These are phyloP conservation scores for Huntiella decipiens DNA, from an alignment of 2,329 filamentous ascomycete genomes.

Conservation along the genomic window DNA sequence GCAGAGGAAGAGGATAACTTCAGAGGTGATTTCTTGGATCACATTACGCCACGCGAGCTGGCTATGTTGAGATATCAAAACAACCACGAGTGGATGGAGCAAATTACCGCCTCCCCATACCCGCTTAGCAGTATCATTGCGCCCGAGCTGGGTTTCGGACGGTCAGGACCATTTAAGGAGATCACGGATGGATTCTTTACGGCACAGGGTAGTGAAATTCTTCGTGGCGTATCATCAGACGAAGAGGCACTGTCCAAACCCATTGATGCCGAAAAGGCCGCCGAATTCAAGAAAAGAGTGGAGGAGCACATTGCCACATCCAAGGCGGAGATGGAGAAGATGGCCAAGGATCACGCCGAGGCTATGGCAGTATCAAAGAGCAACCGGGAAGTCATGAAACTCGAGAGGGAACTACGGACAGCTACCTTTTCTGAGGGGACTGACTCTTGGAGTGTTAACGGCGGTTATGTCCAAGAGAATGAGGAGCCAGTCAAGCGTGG, in stretches of 20 bases:
- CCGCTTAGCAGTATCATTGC: slow-evolving; percentile 69
- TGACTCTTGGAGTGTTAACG: slow-evolving; percentile 47
- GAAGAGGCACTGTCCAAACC: slow-evolving; percentile 43
- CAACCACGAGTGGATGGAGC: slow-evolving; percentile 98
- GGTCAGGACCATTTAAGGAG: slow-evolving; percentile 61
- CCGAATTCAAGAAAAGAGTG: slow-evolving; percentile 68
- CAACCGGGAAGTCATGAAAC: slow-evolving; percentile 48
- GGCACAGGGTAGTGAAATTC: slow-evolving; percentile 31
- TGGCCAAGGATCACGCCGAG: slow-evolving; percentile 62
- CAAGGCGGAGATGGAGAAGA: slow-evolving; percentile 62
- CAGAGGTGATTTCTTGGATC: slow-evolving; percentile 74
- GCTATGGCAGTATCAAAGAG: slow-evolving; percentile 57
- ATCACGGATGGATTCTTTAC: slow-evolving; percentile 78
- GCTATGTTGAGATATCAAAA: slow-evolving; percentile 75
- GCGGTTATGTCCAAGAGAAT: slow-evolving; percentile 24
- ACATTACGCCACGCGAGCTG: slow-evolving; percentile 74
- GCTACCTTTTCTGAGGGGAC: slow-evolving; percentile 40
- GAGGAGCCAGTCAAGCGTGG: slow-evolving; percentile 20
- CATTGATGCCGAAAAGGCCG: slow-evolving; percentile 56
- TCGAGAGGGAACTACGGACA: slow-evolving; percentile 57
- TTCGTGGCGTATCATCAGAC: slow-evolving; percentile 20
- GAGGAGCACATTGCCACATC: slow-evolving; percentile 52
- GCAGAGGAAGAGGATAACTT: slow-evolving; percentile 85
- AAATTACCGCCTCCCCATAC: slow-evolving; percentile 82
- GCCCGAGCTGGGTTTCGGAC: slow-evolving; percentile 68